phyloP scores from a whole-genome alignment of 345 rosid species.

The Zanthoxylum bungeanum region DNA sequence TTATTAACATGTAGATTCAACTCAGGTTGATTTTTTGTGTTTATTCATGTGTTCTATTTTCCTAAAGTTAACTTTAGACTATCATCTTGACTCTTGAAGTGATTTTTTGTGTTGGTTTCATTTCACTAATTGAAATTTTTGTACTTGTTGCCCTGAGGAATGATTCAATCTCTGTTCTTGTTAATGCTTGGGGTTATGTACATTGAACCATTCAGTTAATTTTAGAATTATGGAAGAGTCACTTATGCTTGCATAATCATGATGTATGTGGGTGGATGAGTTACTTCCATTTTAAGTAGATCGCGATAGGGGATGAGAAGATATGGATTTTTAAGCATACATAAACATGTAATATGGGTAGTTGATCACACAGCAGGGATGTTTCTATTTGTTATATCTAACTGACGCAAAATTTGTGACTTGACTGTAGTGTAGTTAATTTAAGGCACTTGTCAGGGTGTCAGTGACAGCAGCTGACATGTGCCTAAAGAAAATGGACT shows the following conservation, averaged over 20 bases:
- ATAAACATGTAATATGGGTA: background rate
- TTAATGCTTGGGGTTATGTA: background rate
- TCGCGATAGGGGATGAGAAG: background rate
- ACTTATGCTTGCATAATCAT: background rate
- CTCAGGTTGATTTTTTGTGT: background rate
- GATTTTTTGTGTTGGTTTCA: background rate
- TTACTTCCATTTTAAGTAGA: background rate
- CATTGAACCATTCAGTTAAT: background rate
- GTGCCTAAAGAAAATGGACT: background rate
- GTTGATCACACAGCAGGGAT: background rate
- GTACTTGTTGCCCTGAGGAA: background rate
- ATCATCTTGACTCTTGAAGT: background rate
- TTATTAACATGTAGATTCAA: background rate
- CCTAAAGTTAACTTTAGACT: background rate
- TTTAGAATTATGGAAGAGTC: background rate
- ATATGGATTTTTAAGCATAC: no score
- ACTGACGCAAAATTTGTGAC: no score
- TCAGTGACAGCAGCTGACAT: no score
- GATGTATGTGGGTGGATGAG: background rate
- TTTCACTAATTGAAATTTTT: conserved; percentile 8
- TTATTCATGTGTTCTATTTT: background rate
- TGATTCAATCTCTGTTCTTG: background rate
- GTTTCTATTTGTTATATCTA: background rate
- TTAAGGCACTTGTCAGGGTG: no score
- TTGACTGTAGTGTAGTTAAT: no score